Base-by-base conservation (phyloP, 2,329 filamentous ascomycete genomes). In the Alternaria gaisen region DNA sequence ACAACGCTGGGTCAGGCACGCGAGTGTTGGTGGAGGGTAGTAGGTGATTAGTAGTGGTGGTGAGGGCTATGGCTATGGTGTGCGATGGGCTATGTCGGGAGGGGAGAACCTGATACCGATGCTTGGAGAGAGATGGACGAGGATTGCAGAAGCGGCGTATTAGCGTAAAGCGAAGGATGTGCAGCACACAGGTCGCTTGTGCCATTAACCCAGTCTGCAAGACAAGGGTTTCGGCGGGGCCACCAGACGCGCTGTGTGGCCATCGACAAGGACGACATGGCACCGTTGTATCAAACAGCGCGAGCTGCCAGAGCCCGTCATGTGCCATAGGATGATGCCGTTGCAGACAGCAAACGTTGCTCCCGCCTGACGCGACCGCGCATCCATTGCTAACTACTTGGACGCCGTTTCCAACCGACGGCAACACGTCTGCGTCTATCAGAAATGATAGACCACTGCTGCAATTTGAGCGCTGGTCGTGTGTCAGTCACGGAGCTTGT, bases 181-280 rank as follows among this genome's bases (percentile, higher is more conserved):
- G 64, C 61, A 54, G 56, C 65, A 56, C 57, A 48, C 55, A 36
- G 42, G 46, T 72, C 71, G 70, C 71, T 73, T 70, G 67, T 69
- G 73, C 69, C 64, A 58, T 48, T 11, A 14, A 66, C 67, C 72
- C 72, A 71, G 67, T 53, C 58, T 65, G 28, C 72, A 61, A 66
- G 63, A 62, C 55, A 48, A 56, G 67, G 72, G 67, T 42, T 52
- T 54, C 28, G 46, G 28, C 34, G 50, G 51, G 54, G 64, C 60
- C 64, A 46, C 51, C 50, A 61, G 42, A 61, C 63, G 71, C 67
- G 66, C 69, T 63, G 67, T 71, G 72, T 69, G 42, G 53, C 46
- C 46, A 50, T 50, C 20, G 46, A 24, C 46, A n/a, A 50, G 46
- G 53, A 63, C 60, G 60, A 61, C 63, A 61, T 56, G 60, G 65